phyloP scores from a whole-genome alignment of 1,284 basidiomycete genomes.

The Fomitopsis palustris region DNA sequence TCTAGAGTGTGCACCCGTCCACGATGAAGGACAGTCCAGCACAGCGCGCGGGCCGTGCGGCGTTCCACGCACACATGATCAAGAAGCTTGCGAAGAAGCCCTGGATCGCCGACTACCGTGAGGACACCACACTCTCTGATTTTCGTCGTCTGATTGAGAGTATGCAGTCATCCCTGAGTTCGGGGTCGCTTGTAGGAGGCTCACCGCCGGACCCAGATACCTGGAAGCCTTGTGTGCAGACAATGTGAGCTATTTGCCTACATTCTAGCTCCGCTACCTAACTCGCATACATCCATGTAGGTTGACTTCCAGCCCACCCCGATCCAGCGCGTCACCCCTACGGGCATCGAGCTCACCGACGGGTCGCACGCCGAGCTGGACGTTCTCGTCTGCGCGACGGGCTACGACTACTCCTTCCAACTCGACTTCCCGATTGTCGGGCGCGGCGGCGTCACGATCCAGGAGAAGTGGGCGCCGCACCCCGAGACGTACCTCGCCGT shows the following conservation, averaged over 20 bases:
- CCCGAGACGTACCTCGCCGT: slow-evolving; percentile 53
- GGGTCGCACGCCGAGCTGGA: slow-evolving; percentile 53
- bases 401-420: slow-evolving; percentile 52
- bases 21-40: slow-evolving; percentile 42
- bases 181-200: slow-evolving; percentile 50
- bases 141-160: background rate
- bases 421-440: slow-evolving; percentile 52
- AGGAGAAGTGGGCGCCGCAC: slow-evolving; percentile 48
- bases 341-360: slow-evolving; percentile 53
- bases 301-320: slow-evolving; percentile 50
- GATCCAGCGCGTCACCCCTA: slow-evolving; percentile 49
- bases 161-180: slow-evolving; percentile 54
- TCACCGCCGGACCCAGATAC: slow-evolving; percentile 66
- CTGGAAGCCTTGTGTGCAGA: slow-evolving; percentile 58
- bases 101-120: slow-evolving; percentile 55
- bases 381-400: slow-evolving; percentile 39
- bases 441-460: slow-evolving; percentile 42
- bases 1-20: slow-evolving; percentile 41
- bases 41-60: slow-evolving; percentile 36
- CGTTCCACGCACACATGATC: slow-evolving; percentile 47
- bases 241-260: slow-evolving; percentile 39
- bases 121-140: slow-evolving; percentile 13
- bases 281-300: slow-evolving; percentile 26
- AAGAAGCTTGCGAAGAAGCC: slow-evolving; percentile 52
- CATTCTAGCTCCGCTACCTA: background rate